Conservation (phyloP, 2,329 filamentous ascomycete genomes). For the Diaporthe longicolla region DNA sequence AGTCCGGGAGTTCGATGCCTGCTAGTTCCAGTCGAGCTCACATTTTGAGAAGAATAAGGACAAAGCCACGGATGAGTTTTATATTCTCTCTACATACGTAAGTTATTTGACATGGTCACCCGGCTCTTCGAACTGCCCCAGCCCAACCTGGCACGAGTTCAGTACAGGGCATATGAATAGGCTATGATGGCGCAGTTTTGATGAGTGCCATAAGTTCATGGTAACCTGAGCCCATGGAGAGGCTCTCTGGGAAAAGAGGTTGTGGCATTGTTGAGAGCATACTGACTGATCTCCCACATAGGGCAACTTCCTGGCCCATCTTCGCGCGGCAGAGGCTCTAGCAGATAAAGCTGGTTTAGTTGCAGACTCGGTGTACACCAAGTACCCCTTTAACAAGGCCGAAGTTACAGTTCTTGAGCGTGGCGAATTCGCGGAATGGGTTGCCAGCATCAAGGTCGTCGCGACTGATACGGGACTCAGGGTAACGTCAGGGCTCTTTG, state of each 20-base stretch:
- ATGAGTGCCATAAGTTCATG: neutral
- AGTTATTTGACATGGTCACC: neutral
- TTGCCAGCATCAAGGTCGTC: constrained; percentile 74
- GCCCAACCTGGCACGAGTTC: neutral
- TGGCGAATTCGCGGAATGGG: constrained; percentile 73
- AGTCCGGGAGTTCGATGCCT: accelerated
- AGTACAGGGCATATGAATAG: neutral
- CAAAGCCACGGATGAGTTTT: constrained; percentile 73
- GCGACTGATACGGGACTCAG: constrained; percentile 71
- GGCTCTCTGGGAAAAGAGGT: neutral
- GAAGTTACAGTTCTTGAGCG: constrained; percentile 65
- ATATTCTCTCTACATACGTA: constrained; percentile 74
- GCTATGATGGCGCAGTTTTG: neutral
- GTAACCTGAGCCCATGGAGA: neutral
- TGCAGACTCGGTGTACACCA: constrained; percentile 61
- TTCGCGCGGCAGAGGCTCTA: constrained; percentile 71
- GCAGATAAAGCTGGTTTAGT: constrained; percentile 68
- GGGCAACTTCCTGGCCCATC: constrained; percentile 72
- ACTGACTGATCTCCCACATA: neutral
- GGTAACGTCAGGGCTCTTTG: constrained; percentile 74
- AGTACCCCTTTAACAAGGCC: constrained; percentile 56
- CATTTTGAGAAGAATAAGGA: constrained; percentile 62
- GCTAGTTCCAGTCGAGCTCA: neutral
- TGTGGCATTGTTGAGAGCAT: neutral
- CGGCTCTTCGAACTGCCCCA: neutral